These are phyloP conservation scores for Nyssa sinensis DNA, from an alignment of 148 eudicot genomes.

Conservation along the genomic window DNA sequence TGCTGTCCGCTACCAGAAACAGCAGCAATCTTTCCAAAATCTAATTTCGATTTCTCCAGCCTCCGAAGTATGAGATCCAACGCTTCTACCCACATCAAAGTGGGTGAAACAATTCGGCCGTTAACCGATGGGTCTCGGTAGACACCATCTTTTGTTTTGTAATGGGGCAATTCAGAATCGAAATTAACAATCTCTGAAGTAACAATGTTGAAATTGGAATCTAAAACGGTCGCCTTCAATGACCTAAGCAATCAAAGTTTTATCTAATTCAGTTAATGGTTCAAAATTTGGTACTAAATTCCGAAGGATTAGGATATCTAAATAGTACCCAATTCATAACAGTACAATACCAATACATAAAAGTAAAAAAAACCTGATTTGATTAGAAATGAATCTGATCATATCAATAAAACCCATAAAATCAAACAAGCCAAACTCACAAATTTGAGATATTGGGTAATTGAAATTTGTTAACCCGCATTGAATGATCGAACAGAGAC, in stretches of 20 bases:
- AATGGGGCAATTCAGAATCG: conserved; percentile 82
- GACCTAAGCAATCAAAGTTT: conserved; percentile 47
- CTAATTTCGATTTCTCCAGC: conserved; percentile 45
- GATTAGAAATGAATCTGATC: neutral
- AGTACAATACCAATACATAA: neutral
- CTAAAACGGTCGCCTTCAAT: conserved; percentile 81
- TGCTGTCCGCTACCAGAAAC: conserved; percentile 94
- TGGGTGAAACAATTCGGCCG: conserved; percentile 88
- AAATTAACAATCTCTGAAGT: conserved; percentile 60
- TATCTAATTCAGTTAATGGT: neutral
- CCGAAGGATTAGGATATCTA: neutral
- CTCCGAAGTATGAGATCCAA: conserved; percentile 70
- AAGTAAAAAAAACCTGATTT: neutral
- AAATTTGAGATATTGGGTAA: neutral
- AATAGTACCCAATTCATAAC: neutral
- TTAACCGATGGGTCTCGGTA: conserved; percentile 55
- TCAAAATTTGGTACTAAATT: neutral
- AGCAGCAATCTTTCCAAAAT: conserved; percentile 67
- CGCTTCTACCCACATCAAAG: conserved; percentile 94
- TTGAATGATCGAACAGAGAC: conserved; percentile 6
- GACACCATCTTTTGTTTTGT: conserved; percentile 89
- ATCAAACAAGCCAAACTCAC: neutral
- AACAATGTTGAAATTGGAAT: conserved; percentile 55
- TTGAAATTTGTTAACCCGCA: neutral
- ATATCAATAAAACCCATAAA: neutral